Base-by-base conservation (phyloP, 2,329 filamentous ascomycete species). In the Davidsoniella australis region DNA sequence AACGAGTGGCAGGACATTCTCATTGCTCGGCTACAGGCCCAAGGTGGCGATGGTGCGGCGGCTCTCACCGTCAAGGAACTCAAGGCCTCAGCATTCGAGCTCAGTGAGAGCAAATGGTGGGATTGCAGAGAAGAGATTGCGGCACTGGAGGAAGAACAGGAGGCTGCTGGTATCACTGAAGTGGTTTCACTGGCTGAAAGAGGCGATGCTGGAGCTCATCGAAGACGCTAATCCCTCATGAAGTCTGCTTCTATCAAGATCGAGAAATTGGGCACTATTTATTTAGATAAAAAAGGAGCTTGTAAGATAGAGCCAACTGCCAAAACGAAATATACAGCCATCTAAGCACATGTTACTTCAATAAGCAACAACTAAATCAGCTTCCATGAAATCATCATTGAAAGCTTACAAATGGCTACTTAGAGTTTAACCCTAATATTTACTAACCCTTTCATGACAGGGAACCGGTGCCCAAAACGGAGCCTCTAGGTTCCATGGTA, bases 21-120 rank as follows among this genome's bases (percentile, higher is more conserved):
- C 37, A 78, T 95, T 66, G 81, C 82, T 1, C 80, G 75, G 55
- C 66, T 91, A 52, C 75, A 79, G 54, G 79, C 76, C 67, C 80
- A 79, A 62, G 75, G 75, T 33, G 68, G 77, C 41, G 74, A 78
- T 55, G 47, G 50, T 41, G 73, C 75, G 2, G 82, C 84, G 62
- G 72, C 77, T 39, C 72, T 85, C 55, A 71, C 77, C 0, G 69
- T 93, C 59, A 98, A 98, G 69, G 91, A 96, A 68, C 79, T 96
- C 58, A 87, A 94, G 63, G 82, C 88, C 58, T 80, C 78, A 61
- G 91, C 87, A 1, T 98, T 95, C 62, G 82, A 86, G 60, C 73
- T 86, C 55, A 88, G 88, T 39, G 91, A 98, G 64, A 84, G 88
- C 66, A 94, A 94, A 63, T 98, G 91, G 91, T 98, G 91, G 91